Percentiles rank a stretch among this genome's conserved stretches.
Conservation (phyloP, 495 filamentous ascomycete genomes). For the Penicillium soppii region DNA sequence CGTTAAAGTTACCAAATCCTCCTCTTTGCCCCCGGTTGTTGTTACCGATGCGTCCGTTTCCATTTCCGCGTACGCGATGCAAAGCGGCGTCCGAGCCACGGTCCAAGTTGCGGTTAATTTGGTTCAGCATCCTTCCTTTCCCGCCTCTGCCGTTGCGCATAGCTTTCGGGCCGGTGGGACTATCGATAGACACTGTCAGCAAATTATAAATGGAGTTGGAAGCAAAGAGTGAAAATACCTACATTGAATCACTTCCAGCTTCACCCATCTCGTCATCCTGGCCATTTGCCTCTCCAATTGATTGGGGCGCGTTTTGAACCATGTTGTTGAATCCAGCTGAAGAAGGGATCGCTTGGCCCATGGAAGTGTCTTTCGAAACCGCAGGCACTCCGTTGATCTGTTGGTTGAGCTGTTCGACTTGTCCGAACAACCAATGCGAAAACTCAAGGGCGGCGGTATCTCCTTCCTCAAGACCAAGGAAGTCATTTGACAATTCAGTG, state of each 20-base stretch:
- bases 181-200: constrained; percentile 36
- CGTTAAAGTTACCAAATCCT: constrained; percentile 58
- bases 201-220: background rate
- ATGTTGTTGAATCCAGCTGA: constrained; percentile 27
- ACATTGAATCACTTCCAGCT: constrained; percentile 63
- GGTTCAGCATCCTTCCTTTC: constrained; percentile 77
- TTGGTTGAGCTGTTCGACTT: constrained; percentile 65
- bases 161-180: constrained; percentile 91
- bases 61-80: constrained; percentile 75
- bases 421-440: constrained; percentile 85
- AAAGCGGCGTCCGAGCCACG: constrained; percentile 69
- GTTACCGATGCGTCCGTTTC: constrained; percentile 73
- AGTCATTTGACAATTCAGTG: constrained; percentile 82
- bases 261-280: constrained; percentile 74
- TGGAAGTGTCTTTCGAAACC: constrained; percentile 13
- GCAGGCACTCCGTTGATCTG: constrained; percentile 54
- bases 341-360: constrained; percentile 36
- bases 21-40: constrained; percentile 71
- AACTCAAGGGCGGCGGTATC: constrained; percentile 82
- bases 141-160: constrained; percentile 76
- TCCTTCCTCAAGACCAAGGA: constrained; percentile 78
- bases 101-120: constrained; percentile 85
- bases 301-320: constrained; percentile 9
- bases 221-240: constrained; percentile 45
- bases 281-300: constrained; percentile 17